These are phyloP conservation scores for Ogataea polymorpha DNA, from an alignment of 805 yeast species.

Conservation along the genomic window DNA sequence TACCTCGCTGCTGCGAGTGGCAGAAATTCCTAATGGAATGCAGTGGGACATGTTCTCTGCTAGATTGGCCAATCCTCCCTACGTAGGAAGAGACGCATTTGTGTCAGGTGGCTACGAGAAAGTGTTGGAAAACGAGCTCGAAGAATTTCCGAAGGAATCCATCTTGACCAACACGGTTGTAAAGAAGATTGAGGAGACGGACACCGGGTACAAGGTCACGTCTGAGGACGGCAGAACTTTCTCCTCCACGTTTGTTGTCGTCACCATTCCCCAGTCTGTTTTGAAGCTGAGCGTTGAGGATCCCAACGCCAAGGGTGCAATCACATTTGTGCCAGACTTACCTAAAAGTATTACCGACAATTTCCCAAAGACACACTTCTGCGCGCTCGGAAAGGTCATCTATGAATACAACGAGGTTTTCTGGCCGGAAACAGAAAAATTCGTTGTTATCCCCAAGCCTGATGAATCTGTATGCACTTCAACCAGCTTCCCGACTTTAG, in stretches of 20 bases:
- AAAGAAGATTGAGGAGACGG: constrained; percentile 28
- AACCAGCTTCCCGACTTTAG: constrained; percentile 11
- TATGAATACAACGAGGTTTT: constrained; percentile 42
- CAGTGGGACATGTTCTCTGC: constrained; percentile 32
- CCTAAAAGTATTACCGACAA: constrained; percentile 32
- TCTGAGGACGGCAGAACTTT: constrained; percentile 19
- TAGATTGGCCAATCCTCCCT: constrained; percentile 23
- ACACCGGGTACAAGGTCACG: constrained; percentile 13
- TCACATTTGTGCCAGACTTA: constrained; percentile 34
- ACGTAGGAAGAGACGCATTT: constrained; percentile 34
- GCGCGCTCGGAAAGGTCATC: constrained; percentile 43
- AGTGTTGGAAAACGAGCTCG: constrained; percentile 28
- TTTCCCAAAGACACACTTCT: constrained; percentile 34
- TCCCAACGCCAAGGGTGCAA: constrained; percentile 26
- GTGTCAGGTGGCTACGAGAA: constrained; percentile 26
- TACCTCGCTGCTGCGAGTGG: constrained; percentile 27
- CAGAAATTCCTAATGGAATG: constrained; percentile 30
- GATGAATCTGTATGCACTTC: constrained; percentile 16
- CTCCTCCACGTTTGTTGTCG: constrained; percentile 38
- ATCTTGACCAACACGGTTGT: constrained; percentile 24
- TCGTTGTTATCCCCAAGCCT: constrained; percentile 28
- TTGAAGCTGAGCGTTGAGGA: constrained; percentile 34
- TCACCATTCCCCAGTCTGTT: constrained; percentile 49
- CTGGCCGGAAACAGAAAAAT: constrained; percentile 39
- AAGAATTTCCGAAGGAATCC: constrained; percentile 22